These are phyloP conservation scores for Moricandia moricandioides DNA, from an alignment of 345 rosid genomes.

Conservation along the genomic window DNA sequence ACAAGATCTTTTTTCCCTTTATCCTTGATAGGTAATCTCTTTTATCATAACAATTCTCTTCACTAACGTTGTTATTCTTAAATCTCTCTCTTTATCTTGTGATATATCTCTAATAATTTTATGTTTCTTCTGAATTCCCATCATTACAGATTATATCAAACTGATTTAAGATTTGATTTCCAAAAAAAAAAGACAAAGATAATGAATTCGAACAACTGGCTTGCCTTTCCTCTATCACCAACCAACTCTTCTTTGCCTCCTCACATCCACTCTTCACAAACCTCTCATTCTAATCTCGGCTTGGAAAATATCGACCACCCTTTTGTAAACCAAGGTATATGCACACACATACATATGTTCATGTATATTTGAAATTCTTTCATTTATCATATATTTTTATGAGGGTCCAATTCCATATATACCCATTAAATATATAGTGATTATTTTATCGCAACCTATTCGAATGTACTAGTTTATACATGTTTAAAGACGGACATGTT, in stretches of 20 bases:
- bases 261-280: constrained; percentile 64
- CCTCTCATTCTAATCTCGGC: constrained; percentile 81
- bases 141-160: constrained; percentile 2
- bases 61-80: background rate
- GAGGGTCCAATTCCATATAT: background rate
- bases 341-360: background rate
- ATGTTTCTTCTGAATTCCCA: background rate
- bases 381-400: background rate
- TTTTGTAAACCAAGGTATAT: constrained; percentile 80
- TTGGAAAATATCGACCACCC: constrained; percentile 70
- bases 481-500: background rate
- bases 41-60: background rate
- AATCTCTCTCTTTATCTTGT: background rate
- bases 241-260: constrained; percentile 63
- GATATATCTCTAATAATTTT: background rate
- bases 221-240: constrained; percentile 91
- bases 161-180: background rate
- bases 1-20: constrained; percentile 16
- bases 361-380: background rate
- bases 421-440: background rate
- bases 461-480: background rate
- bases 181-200: background rate
- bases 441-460: background rate
- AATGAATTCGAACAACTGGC: constrained; percentile 99
- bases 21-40: constrained; percentile 25